phyloP scores from a whole-genome alignment of 1,139 yeast species.

The Blastobotrys elegans region DNA sequence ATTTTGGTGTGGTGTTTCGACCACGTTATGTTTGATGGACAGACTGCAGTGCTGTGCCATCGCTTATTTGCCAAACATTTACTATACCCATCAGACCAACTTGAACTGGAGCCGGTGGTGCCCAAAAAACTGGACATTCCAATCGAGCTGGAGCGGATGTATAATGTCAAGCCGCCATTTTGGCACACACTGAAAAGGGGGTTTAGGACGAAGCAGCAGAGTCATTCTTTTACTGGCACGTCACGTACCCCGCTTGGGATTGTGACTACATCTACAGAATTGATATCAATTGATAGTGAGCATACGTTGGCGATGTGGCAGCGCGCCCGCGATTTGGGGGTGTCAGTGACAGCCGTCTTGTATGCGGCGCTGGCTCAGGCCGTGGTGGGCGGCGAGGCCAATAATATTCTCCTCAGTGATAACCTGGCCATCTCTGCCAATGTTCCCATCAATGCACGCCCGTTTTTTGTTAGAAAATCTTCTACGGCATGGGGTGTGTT shows the following conservation, averaged over 20 bases:
- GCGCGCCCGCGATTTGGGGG: slow-evolving; percentile 14
- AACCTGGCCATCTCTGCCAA: background rate
- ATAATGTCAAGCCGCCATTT: background rate
- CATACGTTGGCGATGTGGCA: background rate
- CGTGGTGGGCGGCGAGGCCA: slow-evolving; percentile 9
- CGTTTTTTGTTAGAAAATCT: background rate
- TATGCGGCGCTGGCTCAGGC: slow-evolving; percentile 17
- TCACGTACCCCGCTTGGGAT: background rate
- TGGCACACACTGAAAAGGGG: background rate
- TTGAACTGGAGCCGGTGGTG: background rate
- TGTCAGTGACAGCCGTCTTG: slow-evolving; percentile 14
- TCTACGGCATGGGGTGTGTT: background rate
- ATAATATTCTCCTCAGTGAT: background rate
- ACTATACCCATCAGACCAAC: background rate
- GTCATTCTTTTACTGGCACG: background rate
- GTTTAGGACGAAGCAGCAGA: background rate
- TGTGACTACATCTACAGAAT: background rate
- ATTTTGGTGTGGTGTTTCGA: slow-evolving; percentile 22
- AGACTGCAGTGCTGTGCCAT: slow-evolving; percentile 22
- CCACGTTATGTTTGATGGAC: slow-evolving; percentile 24
- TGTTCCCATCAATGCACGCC: slow-evolving; percentile 13
- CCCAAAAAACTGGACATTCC: background rate
- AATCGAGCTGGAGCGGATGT: background rate
- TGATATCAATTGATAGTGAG: background rate
- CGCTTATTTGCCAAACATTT: slow-evolving; percentile 4